Evolutionary conservation across 2,329 filamentous ascomycete genomes (phyloP).

Genomic region (Daldinia sp.): DNA sequence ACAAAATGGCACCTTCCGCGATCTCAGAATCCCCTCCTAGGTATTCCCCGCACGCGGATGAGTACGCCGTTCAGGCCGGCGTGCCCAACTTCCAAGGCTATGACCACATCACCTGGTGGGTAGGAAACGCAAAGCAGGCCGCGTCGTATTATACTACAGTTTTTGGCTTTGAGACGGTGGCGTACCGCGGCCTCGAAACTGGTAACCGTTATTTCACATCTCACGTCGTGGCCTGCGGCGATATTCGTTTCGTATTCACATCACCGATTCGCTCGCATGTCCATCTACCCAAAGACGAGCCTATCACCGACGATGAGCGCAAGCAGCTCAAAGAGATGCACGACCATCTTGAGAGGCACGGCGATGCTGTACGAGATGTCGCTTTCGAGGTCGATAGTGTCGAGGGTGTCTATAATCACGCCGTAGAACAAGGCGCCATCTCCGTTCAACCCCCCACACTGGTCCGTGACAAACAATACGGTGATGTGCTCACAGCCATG

Average conservation of each 20-base stretch:
- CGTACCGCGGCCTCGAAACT: slow-evolving; percentile 89
- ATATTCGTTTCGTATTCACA: slow-evolving; percentile 83
- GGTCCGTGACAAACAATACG: slow-evolving; percentile 65
- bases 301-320: slow-evolving; percentile 70
- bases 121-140: slow-evolving; percentile 95
- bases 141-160: slow-evolving; percentile 87
- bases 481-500: slow-evolving; percentile 75
- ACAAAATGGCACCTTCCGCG: slow-evolving; percentile 67
- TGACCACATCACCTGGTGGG: slow-evolving; percentile 95
- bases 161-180: slow-evolving; percentile 84
- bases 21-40: slow-evolving; percentile 59
- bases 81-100: slow-evolving; percentile 78
- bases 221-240: slow-evolving; percentile 81
- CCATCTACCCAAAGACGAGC: slow-evolving; percentile 64
- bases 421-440: slow-evolving; percentile 70
- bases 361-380: slow-evolving; percentile 94
- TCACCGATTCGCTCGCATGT: slow-evolving; percentile 75
- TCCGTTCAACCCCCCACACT: slow-evolving; percentile 68
- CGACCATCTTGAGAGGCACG: slow-evolving; percentile 83
- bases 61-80: slow-evolving; percentile 61
- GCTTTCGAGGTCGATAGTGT: slow-evolving; percentile 95
- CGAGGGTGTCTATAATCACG: slow-evolving; percentile 77
- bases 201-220: slow-evolving; percentile 82
- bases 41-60: slow-evolving; percentile 58
- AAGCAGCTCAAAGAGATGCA: slow-evolving; percentile 77